These are phyloP conservation scores for Plasmopara halstedii DNA, from an alignment of 352 stramenopile species.

Conservation along the genomic window DNA sequence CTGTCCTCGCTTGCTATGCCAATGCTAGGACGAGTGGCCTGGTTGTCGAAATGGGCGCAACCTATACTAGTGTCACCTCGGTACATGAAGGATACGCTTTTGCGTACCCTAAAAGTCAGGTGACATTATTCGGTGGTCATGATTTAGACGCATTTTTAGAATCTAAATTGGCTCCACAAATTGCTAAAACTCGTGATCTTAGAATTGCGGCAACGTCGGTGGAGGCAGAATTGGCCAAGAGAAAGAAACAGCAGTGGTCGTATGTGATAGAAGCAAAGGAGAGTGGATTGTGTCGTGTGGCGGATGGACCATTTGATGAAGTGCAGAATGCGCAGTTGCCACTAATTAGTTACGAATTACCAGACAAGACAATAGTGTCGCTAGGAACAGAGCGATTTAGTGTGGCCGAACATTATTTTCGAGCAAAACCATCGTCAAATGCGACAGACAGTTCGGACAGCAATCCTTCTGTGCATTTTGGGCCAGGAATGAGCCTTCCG, in stretches of 20 bases:
- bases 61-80: conserved; percentile 66
- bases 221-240: conserved; percentile 21
- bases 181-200: conserved; percentile 13
- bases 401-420: conserved; percentile 86
- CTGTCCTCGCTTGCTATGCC: conserved; percentile 75
- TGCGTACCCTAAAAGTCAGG: conserved; percentile 49
- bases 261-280: conserved; percentile 67
- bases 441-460: conserved; percentile 1
- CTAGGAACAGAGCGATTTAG: conserved; percentile 85
- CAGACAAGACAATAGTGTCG: conserved; percentile 74
- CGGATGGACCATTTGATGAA: conserved; percentile 64
- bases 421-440: conserved; percentile 5
- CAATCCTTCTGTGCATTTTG: conserved; percentile 10
- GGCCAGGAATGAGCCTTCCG: conserved; percentile 42
- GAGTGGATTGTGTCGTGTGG: conserved; percentile 60
- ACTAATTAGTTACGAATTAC: conserved; percentile 73
- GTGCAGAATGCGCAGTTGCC: conserved; percentile 34
- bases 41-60: conserved; percentile 74
- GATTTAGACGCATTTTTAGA: conserved; percentile 61
- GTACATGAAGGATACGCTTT: conserved; percentile 78
- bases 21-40: conserved; percentile 74
- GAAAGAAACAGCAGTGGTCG: conserved; percentile 40
- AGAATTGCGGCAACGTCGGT: conserved; percentile 9
- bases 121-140: conserved; percentile 49
- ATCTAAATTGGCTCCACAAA: conserved; percentile 40